phyloP scores from a whole-genome alignment of 768 basidiomycete genomes.

The Tricholomella constricta region DNA sequence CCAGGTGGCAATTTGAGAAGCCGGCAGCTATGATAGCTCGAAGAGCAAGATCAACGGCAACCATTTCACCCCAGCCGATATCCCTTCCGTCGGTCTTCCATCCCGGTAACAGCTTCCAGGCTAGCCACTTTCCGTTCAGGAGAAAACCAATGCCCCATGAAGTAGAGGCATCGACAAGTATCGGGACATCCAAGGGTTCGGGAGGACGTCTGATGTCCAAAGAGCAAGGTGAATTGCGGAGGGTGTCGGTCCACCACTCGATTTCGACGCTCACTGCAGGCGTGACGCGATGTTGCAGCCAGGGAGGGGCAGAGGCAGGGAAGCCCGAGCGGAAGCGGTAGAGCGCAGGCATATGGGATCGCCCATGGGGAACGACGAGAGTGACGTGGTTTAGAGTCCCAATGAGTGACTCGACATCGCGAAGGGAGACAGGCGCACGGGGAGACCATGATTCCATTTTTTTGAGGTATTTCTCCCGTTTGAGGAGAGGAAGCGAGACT shows the following conservation, averaged over 20 bases:
- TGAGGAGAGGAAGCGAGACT: slow-evolving; percentile 31
- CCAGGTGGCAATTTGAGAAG: slow-evolving; percentile 23
- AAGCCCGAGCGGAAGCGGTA: slow-evolving; percentile 30
- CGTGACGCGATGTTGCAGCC: slow-evolving; percentile 14
- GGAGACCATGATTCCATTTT: slow-evolving; percentile 23
- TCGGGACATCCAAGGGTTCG: background rate
- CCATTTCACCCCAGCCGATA: slow-evolving; percentile 29
- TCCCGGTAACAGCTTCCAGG: too few species aligned
- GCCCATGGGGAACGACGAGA: slow-evolving; percentile 31
- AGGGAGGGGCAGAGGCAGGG: slow-evolving; percentile 6
- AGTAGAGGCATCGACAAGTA: background rate
- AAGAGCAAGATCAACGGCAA: too few species aligned
- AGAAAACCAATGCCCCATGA: too few species aligned
- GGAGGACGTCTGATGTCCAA: slow-evolving; percentile 1
- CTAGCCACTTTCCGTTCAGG: too few species aligned
- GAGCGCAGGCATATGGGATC: slow-evolving; percentile 28
- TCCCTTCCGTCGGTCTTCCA: slow-evolving; percentile 19
- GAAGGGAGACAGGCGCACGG: slow-evolving; percentile 6
- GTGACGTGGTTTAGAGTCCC: slow-evolving; percentile 39
- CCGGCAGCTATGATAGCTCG: background rate
- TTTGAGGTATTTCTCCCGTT: slow-evolving; percentile 28
- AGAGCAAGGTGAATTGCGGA: too few species aligned
- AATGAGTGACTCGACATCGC: slow-evolving; percentile 26
- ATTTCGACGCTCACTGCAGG: slow-evolving; percentile 19
- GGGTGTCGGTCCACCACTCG: slow-evolving; percentile 31